Evolutionary conservation across 148 eudicot species (phyloP).

Genomic region (Cornus florida): DNA sequence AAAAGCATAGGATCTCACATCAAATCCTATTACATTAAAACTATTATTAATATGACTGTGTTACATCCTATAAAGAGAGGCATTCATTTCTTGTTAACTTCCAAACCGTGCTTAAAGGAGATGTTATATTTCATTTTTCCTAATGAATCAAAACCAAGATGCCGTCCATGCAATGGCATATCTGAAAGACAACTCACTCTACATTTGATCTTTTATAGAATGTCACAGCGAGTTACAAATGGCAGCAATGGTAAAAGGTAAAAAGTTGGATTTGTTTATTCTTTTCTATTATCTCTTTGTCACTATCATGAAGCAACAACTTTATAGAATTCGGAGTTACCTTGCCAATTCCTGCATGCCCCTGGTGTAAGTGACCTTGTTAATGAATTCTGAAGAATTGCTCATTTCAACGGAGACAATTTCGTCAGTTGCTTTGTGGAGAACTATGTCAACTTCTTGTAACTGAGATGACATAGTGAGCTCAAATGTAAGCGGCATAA

Average conservation of each 20-base stretch:
- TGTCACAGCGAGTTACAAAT: background rate
- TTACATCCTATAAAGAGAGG: background rate
- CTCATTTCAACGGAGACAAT: slow-evolving; percentile 69
- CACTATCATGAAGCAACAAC: background rate
- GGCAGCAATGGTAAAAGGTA: background rate
- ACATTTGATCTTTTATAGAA: too few species aligned
- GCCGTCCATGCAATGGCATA: background rate
- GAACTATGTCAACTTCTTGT: slow-evolving; percentile 64
- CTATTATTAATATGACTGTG: background rate
- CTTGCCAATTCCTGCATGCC: slow-evolving; percentile 74
- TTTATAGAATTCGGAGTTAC: slow-evolving; percentile 23
- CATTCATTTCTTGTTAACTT: background rate
- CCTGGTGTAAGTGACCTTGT: slow-evolving; percentile 56
- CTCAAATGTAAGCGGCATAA: slow-evolving; percentile 77
- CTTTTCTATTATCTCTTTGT: background rate
- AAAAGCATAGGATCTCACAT: too few species aligned
- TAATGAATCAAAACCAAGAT: too few species aligned
- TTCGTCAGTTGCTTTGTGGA: slow-evolving; percentile 96
- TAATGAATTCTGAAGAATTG: slow-evolving; percentile 35
- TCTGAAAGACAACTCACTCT: background rate
- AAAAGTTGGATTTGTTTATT: background rate
- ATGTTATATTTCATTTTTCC: background rate
- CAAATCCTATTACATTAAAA: background rate
- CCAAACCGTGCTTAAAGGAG: too few species aligned
- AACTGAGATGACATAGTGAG: slow-evolving; percentile 66